A percentile compares a stretch with the other conserved stretches of the same genome.
These are phyloP conservation scores for Flaveria robusta DNA, from an alignment of 129 eudicot species.

Conservation along the genomic window DNA sequence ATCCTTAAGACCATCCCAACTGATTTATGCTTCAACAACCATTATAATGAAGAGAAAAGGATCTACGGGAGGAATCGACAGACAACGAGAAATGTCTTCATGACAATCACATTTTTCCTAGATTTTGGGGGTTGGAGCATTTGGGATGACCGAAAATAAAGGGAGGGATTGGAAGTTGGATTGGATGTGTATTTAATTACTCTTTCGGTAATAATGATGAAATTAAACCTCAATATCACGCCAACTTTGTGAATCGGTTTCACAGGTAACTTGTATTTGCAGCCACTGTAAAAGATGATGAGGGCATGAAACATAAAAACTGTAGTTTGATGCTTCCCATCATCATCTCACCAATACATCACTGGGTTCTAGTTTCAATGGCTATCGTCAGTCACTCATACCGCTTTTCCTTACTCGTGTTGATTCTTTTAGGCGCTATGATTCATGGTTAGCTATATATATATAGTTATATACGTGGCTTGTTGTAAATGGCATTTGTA, in stretches of 20 bases:
- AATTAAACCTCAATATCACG: not conserved
- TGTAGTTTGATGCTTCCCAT: not conserved
- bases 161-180: not conserved
- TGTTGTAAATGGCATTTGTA: conserved; percentile 3
- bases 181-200: not conserved
- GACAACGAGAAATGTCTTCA: not conserved
- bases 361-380: not conserved
- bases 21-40: not conserved
- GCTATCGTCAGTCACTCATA: not conserved
- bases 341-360: not conserved
- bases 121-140: not conserved
- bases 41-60: not conserved
- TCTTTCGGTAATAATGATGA: not conserved
- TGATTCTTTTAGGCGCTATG: not conserved
- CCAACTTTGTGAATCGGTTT: not conserved
- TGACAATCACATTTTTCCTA: not conserved
- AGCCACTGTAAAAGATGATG: not conserved
- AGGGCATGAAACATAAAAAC: not conserved
- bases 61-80: not conserved
- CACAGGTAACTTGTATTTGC: not conserved
- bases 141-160: not conserved
- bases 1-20: not conserved
- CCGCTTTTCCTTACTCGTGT: not conserved
- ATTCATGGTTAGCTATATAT: not conserved
- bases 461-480: not conserved